Evolutionary conservation across 2,329 filamentous ascomycete genomes (phyloP), one percentile per base, ranked within the genome.

Genomic region (Fusarium metavorans): DNA sequence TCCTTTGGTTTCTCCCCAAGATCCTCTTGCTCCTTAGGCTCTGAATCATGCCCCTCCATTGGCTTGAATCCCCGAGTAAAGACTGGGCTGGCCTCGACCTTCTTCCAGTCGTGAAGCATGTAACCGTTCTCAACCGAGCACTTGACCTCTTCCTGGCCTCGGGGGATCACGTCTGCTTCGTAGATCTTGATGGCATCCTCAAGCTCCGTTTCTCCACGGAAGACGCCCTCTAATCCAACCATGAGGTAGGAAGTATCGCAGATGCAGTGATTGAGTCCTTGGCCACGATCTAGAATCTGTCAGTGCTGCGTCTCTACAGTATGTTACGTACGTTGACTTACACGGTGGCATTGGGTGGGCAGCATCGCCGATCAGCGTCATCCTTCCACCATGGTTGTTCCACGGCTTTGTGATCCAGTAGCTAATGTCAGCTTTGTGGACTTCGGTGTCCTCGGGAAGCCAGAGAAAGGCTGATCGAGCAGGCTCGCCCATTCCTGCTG

Each of bases 301-400:
- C 27, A 35, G 7, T 30, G 30, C 9, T 6, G 18, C 20, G 6
- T 2, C 7, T 5, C 13, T 23, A 20, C 8, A 25, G 4, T 18
- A 16, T 14, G 20, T 35, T 43, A 4, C 6, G 9, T 27, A 18
- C 10, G 13, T 39, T 18, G 4, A 65, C 75, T 70, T 71, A 76
- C 75, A 77, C 4, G 73, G 75, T 3, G 75, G 75, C 75, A 77
- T 77, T 3, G 75, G 75, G n/a, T 77, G 75, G 11, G 75, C 75
- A 11, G 75, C 75, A 32, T 77, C 75, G 0, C 75, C 75, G 13
- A 77, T 71, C 10, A 77, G 48, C 4, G 69, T 77, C 52, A 77
- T 72, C 30, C 75, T 64, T 10, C 75, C 75, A 8, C 56, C 16
- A 2, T 67, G 62, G n/a, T 77, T 77, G 34, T 73, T 48, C 75